Conservation (phyloP, 192 early-diverging fungal species). For the Coemansia biformis region DNA sequence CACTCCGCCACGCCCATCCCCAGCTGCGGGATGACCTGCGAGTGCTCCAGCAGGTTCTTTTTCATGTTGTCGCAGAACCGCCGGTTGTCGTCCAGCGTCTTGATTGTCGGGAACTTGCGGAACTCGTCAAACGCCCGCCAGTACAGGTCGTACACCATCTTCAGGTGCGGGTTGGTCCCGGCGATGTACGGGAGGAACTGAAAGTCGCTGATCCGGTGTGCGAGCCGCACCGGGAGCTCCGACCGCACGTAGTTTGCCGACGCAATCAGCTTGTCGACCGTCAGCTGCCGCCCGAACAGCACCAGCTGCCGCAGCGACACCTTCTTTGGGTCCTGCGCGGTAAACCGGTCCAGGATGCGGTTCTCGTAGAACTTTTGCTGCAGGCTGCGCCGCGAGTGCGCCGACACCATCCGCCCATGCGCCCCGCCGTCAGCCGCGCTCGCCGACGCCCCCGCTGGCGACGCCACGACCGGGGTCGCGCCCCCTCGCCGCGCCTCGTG, state of each 20-base stretch:
- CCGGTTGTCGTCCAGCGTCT: conserved; percentile 76
- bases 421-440: background rate
- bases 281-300: conserved; percentile 84
- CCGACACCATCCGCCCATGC: conserved; percentile 14
- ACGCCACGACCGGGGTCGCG: conserved; percentile 11
- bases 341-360: conserved; percentile 80
- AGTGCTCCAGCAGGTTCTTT: conserved; percentile 68
- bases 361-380: conserved; percentile 88
- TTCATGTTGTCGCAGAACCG: conserved; percentile 73
- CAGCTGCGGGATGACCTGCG: conserved; percentile 82
- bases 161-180: conserved; percentile 87
- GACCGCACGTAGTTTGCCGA: conserved; percentile 86
- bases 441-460: background rate
- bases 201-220: conserved; percentile 88
- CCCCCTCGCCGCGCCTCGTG: conserved; percentile 1
- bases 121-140: conserved; percentile 91
- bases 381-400: conserved; percentile 29
- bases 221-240: conserved; percentile 84
- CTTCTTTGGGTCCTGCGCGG: conserved; percentile 65
- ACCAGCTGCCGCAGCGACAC: conserved; percentile 88
- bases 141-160: conserved; percentile 79
- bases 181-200: conserved; percentile 91
- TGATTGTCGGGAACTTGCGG: conserved; percentile 63
- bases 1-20: conserved; percentile 82
- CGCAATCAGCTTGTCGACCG: conserved; percentile 72